These are phyloP conservation scores for Russula virescens DNA, from an alignment of 768 basidiomycete genomes.

Conservation along the genomic window DNA sequence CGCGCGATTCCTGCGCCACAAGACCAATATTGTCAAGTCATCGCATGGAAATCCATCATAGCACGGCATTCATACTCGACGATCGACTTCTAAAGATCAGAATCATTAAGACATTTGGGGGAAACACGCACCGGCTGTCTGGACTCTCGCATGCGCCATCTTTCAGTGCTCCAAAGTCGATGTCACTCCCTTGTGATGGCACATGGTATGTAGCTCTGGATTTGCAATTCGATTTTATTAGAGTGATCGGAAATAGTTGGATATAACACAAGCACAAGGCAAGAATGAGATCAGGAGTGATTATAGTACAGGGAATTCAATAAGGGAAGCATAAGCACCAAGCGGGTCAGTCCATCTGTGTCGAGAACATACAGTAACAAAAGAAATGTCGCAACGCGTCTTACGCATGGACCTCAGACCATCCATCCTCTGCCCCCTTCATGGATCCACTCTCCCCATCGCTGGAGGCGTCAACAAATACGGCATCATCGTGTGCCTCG, in stretches of 20 bases:
- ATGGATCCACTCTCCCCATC: slow-evolving; percentile 8
- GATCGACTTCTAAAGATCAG: no score
- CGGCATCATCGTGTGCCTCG: not conserved
- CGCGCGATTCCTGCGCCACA: not conserved
- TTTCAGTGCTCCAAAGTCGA: not conserved
- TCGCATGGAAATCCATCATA: no score
- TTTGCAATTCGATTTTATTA: not conserved
- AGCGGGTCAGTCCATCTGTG: not conserved
- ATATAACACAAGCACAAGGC: not conserved
- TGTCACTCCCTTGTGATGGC: no score
- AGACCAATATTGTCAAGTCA: no score
- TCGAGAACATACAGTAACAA: not conserved
- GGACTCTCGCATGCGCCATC: not conserved
- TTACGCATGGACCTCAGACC: slow-evolving; percentile 15
- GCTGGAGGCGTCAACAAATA: slow-evolving; percentile 7
- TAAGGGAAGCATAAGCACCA: not conserved
- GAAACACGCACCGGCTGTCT: no score
- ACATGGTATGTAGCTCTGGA: not conserved
- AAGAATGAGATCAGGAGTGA: not conserved
- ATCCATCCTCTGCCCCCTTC: slow-evolving; percentile 11
- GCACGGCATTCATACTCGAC: no score
- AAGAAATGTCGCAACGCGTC: not conserved
- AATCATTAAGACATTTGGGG: no score
- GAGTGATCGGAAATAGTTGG: not conserved
- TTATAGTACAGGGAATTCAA: not conserved